Evolutionary conservation across 1,284 basidiomycete genomes (phyloP), one percentile per base, ranked within the genome.

Genomic region (Hymenochaete sp.): DNA sequence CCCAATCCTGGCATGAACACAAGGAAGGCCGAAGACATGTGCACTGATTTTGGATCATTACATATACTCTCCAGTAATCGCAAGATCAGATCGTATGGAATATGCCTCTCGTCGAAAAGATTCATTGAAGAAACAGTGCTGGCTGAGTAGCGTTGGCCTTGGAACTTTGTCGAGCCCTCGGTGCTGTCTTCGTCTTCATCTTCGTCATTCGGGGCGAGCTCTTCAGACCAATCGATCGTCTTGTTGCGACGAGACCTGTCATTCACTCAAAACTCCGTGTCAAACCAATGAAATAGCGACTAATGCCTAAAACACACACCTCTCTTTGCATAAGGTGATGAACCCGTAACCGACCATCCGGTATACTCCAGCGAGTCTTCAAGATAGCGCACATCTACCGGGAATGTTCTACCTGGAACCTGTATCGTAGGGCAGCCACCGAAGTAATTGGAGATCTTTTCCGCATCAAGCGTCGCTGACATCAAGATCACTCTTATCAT

Each of bases 341-440:
- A 76, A 55, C 89, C 82, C n/a, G 75, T 70, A 50, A 98, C 78
- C 16, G 76, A 71, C 84, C 93, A 99, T n/a, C 77, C 70, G 9
- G 85, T 81, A 48, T 77, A 70, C 63, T 99, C 86, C 21, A 98
- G 74, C 0, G 90, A 93, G 62, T 98, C 96, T 62, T 99, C 96
- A 7, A 98, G 69, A 58, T 81, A 98, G 39, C 77, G 73, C 14
- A 88, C 73, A 39, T 90, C 81, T 9, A 98, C 96, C 7, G 96
- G 95, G 68, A 92, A 98, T 0, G 93, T 98, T n/a, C 96, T 77
- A 2, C 96, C 96, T 6, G 95, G 95, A 13, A 99, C 89, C 52
- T 79, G 79, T 37, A 97, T 69, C 21, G 82, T 80, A 0, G 93
- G 92, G 59, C 93, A 97, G 21, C 82, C 82, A 16, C 86, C 90